Percentiles rank a stretch among this genome's conserved stretches.
These are phyloP conservation scores for Saccharomycopsis guyanensis DNA, from an alignment of 805 yeast genomes.

Conservation along the genomic window DNA sequence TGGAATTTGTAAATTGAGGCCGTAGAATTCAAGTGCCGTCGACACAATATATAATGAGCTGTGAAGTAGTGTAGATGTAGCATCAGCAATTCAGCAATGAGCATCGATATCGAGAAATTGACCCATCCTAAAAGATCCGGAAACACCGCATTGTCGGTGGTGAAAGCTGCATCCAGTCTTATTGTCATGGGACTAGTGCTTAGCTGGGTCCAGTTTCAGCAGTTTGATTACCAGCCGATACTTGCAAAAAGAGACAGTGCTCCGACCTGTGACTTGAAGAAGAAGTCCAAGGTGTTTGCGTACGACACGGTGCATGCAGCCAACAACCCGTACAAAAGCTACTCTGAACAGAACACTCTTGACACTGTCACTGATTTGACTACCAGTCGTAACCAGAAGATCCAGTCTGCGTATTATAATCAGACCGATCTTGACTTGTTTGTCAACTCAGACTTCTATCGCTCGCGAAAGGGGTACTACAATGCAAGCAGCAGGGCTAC, in stretches of 20 bases:
- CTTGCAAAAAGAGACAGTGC: not conserved
- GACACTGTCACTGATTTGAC: not conserved
- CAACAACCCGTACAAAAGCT: not conserved
- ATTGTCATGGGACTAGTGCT: too few species aligned
- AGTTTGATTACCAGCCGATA: too few species aligned
- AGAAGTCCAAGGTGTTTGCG: not conserved
- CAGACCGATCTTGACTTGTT: not conserved
- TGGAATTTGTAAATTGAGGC: too few species aligned
- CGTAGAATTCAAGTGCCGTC: too few species aligned
- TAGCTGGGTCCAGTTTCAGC: too few species aligned
- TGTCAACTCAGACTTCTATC: slow-evolving; percentile 5
- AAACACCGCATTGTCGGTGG: too few species aligned
- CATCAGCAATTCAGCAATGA: too few species aligned
- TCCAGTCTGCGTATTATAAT: slow-evolving; percentile 7
- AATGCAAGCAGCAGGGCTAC: not conserved
- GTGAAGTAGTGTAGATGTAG: too few species aligned
- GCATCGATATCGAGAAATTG: too few species aligned
- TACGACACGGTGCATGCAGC: slow-evolving; percentile 1
- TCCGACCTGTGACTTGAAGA: not conserved
- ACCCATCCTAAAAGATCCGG: too few species aligned
- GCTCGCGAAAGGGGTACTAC: not conserved
- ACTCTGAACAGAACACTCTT: not conserved
- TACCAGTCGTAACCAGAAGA: not conserved
- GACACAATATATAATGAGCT: too few species aligned
- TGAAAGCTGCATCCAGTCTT: too few species aligned